Evolutionary conservation across 768 basidiomycete genomes (phyloP), one percentile per base, ranked within the genome.

Genomic region (Tephrocybe sp.): DNA sequence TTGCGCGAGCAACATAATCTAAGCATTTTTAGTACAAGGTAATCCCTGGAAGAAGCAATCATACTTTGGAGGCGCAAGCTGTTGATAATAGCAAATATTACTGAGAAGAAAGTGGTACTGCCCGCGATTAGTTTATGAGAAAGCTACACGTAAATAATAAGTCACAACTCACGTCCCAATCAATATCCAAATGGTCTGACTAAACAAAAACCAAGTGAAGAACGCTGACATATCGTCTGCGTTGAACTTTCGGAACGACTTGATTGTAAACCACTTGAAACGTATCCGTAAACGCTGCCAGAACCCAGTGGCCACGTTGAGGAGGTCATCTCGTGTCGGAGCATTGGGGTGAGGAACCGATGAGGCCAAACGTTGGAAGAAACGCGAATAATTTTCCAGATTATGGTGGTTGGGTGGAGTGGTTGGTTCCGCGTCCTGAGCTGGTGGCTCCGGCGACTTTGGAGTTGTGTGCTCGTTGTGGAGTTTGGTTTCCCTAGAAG

Each of bases 231-330:
- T 90, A 66, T 99, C 97, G 66, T 99, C 97, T 45, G 91, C 88
- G 59, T 97, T 94, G 71, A 95, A 99, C 62, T 83, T 86, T 41
- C 96, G 83, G 72, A 97, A 99, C 3, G 91, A 93, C 55, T 91
- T 79, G 60, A 98, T 95, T 10, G 93, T 93, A 58, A 94, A 89
- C 97, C 97, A 99, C 65, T 93, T 93, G 74, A 98, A 92, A n/a
- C 93, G 82, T 58, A 98, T 89, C 18, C 86, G 80, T 20, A 88
- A 67, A 2, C 97, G 84, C 58, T 96, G 82, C 86, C 93, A 93
- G 66, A 95, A 94, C n/a, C 87, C 85, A 25, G 80, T 88, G 3
- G 95, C 86, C 3, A 92, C 87, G 17, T 80, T 83, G 30, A 98
- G 77, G 52, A 98, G 86, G 64, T 98, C 92, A 39, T 97, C 94